Conservation (phyloP, 2,329 filamentous ascomycete genomes). For the Zasmidium citrigriseum region DNA sequence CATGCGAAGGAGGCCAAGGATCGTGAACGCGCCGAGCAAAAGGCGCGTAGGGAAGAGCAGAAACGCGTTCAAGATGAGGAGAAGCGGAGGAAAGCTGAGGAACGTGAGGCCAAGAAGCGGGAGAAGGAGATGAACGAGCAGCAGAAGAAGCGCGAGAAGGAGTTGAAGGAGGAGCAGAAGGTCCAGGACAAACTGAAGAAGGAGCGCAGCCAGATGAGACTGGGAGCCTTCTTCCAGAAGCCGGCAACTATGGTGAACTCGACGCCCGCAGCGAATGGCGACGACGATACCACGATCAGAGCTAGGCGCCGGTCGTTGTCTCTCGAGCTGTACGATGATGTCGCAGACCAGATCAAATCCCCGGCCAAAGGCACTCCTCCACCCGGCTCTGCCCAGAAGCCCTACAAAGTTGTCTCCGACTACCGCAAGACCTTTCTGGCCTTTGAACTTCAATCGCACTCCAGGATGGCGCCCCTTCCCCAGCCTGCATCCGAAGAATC, state of each 20-base stretch:
- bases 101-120: constrained; percentile 25
- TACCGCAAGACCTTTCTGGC: constrained; percentile 70
- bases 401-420: constrained; percentile 38
- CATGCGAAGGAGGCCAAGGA: constrained; percentile 27
- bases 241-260: no score
- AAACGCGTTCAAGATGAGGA: constrained; percentile 39
- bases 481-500: constrained; percentile 23
- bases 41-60: constrained; percentile 41
- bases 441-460: constrained; percentile 76
- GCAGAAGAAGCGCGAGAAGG: constrained; percentile 45
- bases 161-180: constrained; percentile 33
- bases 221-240: constrained; percentile 49
- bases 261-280: background rate
- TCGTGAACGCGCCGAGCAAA: constrained; percentile 38
- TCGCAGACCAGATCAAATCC: constrained; percentile 25
- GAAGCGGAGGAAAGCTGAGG: constrained; percentile 35
- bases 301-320: constrained; percentile 39
- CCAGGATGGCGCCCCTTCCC: constrained; percentile 62
- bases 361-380: constrained; percentile 26
- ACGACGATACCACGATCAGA: constrained; percentile 20
- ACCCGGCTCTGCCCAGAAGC: constrained; percentile 11
- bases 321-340: constrained; percentile 32
- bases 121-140: constrained; percentile 44
- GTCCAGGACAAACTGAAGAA: no score
- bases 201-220: constrained; percentile 36